These are phyloP conservation scores for Glebionis coronaria DNA, from an alignment of 129 eudicot species.

Conservation along the genomic window DNA sequence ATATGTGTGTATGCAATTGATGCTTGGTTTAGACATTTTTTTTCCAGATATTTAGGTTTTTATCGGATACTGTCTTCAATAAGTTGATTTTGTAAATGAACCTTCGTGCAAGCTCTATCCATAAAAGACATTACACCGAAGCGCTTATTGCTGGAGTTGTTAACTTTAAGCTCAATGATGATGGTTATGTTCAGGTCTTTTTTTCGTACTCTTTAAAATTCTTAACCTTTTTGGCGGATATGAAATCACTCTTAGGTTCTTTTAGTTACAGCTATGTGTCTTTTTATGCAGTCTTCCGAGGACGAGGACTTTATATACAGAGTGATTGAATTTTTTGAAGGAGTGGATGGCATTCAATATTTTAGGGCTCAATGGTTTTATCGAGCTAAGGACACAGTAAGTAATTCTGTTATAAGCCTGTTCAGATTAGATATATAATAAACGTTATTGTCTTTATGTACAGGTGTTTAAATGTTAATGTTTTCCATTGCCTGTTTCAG, in stretches of 20 bases:
- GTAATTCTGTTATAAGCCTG: neutral
- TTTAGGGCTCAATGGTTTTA: constrained; percentile 5
- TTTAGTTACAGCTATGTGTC: neutral
- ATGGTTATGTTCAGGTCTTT: constrained; percentile 53
- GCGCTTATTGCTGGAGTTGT: constrained; percentile 52
- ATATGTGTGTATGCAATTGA: too few relatives aligned
- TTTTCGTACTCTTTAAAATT: too few relatives aligned
- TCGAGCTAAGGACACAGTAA: constrained; percentile 56
- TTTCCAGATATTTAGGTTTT: too few relatives aligned
- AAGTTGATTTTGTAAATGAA: too few relatives aligned
- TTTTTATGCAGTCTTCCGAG: constrained; percentile 46
- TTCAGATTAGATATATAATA: too few relatives aligned
- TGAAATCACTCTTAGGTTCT: neutral
- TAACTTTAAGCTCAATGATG: constrained; percentile 45
- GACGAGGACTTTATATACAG: constrained; percentile 55
- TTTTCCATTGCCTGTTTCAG: too few relatives aligned
- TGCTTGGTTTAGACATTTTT: too few relatives aligned
- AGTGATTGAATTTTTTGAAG: constrained; percentile 73
- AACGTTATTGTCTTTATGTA: too few relatives aligned
- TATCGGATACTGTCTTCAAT: too few relatives aligned
- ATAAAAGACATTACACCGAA: constrained; percentile 38
- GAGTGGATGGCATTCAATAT: constrained; percentile 41
- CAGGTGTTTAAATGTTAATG: too few relatives aligned
- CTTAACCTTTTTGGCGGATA: neutral
- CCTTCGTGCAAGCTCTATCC: too few relatives aligned